phyloP scores from a whole-genome alignment of 768 basidiomycete genomes.

The Punctularia strigosozonata region DNA sequence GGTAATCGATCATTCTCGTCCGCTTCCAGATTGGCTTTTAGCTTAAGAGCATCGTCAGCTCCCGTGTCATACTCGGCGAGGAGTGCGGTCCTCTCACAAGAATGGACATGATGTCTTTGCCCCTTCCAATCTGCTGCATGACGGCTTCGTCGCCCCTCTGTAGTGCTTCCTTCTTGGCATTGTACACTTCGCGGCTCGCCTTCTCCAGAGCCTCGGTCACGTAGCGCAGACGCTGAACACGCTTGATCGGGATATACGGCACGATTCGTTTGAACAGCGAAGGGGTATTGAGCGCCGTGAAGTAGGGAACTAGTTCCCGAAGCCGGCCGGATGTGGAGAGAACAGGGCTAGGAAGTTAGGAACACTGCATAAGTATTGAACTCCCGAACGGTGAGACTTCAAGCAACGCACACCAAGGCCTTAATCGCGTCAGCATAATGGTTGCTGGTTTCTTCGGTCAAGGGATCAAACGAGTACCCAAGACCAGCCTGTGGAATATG shows the following conservation, averaged over 20 bases:
- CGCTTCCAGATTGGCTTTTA: neutral
- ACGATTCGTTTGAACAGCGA: neutral
- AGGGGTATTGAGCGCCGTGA: neutral
- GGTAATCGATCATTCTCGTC: neutral
- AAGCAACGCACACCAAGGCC: conserved; percentile 7
- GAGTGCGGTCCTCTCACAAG: neutral
- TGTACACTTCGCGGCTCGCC: neutral
- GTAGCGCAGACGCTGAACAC: neutral
- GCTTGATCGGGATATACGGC: neutral
- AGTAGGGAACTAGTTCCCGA: neutral
- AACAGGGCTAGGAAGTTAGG: neutral
- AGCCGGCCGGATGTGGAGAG: neutral
- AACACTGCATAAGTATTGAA: neutral
- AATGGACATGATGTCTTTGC: conserved; percentile 4
- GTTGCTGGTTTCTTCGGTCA: conserved; percentile 6
- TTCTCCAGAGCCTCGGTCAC: neutral
- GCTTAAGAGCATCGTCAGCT: neutral
- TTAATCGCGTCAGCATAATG: conserved; percentile 10
- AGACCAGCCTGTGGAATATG: too few relatives aligned
- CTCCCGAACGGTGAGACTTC: neutral
- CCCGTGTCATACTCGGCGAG: neutral
- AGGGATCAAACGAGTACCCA: conserved; percentile 11
- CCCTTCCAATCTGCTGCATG: conserved; percentile 2
- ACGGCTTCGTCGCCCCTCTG: neutral
- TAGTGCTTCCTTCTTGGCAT: neutral